phyloP scores from a whole-genome alignment of 164 flowering plant genomes.

The Vitis rupestris region DNA sequence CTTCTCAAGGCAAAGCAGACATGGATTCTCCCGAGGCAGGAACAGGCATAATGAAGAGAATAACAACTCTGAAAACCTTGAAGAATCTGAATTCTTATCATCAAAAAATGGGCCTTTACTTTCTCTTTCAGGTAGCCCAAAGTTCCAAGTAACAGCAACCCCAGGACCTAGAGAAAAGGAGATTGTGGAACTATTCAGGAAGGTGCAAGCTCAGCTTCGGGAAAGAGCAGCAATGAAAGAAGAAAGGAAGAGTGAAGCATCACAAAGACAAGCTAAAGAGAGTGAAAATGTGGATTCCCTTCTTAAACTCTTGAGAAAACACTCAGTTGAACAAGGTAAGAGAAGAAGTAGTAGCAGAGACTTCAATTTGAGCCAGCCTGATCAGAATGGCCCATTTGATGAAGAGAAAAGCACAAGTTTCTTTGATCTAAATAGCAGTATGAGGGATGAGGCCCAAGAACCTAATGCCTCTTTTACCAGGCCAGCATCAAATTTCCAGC shows the following conservation, averaged over 20 bases:
- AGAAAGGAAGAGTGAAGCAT: slow-evolving; percentile 58
- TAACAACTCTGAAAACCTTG: slow-evolving; percentile 46
- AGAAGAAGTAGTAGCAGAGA: slow-evolving; percentile 34
- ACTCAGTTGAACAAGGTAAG: slow-evolving; percentile 68
- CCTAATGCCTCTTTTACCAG: slow-evolving; percentile 32
- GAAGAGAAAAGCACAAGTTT: slow-evolving; percentile 41
- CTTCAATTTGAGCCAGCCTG: slow-evolving; percentile 32
- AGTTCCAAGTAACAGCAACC: slow-evolving; percentile 54
- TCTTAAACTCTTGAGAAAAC: slow-evolving; percentile 72
- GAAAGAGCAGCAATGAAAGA: slow-evolving; percentile 78
- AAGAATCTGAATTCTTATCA: slow-evolving; percentile 57
- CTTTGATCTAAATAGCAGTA: slow-evolving; percentile 30
- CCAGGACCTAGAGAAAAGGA: slow-evolving; percentile 88
- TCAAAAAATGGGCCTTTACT: slow-evolving; percentile 69
- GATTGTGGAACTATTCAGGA: slow-evolving; percentile 82
- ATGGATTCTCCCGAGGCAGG: slow-evolving; percentile 49
- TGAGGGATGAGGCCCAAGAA: slow-evolving; percentile 36
- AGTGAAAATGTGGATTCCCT: slow-evolving; percentile 89
- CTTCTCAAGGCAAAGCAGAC: slow-evolving; percentile 64
- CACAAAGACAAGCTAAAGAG: slow-evolving; percentile 53
- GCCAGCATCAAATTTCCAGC: slow-evolving; percentile 66
- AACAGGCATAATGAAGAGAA: slow-evolving; percentile 61
- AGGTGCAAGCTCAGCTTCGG: slow-evolving; percentile 84
- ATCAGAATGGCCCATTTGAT: slow-evolving; percentile 24
- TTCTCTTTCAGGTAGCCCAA: slow-evolving; percentile 54